Evolutionary conservation across 1,284 basidiomycete genomes (phyloP).

Genomic region (Pseudozyma tsukubaensis): DNA sequence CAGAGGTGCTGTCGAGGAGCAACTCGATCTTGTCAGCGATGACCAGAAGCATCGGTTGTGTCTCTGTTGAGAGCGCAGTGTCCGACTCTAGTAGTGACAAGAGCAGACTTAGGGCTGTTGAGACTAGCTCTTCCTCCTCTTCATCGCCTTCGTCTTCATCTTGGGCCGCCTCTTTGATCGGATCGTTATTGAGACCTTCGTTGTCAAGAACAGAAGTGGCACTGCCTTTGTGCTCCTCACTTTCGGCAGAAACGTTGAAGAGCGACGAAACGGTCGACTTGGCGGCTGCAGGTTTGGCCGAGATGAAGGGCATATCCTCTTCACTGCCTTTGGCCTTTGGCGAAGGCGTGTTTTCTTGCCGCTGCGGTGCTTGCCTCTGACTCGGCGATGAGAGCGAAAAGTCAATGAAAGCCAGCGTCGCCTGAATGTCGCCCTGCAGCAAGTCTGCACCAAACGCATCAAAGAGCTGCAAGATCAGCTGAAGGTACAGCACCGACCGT

Average conservation of each 20-base stretch:
- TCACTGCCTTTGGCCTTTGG: background rate
- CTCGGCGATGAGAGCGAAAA: conserved; percentile 46
- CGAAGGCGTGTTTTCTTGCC: background rate
- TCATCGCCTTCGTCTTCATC: conserved; percentile 14
- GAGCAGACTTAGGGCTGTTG: conserved; percentile 58
- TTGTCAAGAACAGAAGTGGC: background rate
- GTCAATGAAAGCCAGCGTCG: conserved; percentile 61
- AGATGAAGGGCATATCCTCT: conserved; percentile 38
- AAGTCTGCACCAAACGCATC: conserved; percentile 59
- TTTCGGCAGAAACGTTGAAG: conserved; percentile 21
- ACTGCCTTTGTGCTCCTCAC: background rate
- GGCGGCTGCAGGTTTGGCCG: conserved; percentile 10
- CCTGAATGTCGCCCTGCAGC: conserved; percentile 52
- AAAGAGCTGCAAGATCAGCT: conserved; percentile 60
- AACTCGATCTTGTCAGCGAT: conserved; percentile 51
- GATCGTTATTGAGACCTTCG: background rate
- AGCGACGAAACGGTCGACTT: conserved; percentile 15
- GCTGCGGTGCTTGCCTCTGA: conserved; percentile 6
- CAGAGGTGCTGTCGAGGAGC: conserved; percentile 39
- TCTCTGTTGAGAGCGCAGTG: conserved; percentile 33
- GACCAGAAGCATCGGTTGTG: conserved; percentile 57
- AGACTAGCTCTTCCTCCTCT: conserved; percentile 54
- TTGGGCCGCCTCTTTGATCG: background rate
- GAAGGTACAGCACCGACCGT: conserved; percentile 53
- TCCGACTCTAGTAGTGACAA: conserved; percentile 62